Base-by-base conservation (phyloP, 352 stramenopile species). In the Elongisporangium senticosum region DNA sequence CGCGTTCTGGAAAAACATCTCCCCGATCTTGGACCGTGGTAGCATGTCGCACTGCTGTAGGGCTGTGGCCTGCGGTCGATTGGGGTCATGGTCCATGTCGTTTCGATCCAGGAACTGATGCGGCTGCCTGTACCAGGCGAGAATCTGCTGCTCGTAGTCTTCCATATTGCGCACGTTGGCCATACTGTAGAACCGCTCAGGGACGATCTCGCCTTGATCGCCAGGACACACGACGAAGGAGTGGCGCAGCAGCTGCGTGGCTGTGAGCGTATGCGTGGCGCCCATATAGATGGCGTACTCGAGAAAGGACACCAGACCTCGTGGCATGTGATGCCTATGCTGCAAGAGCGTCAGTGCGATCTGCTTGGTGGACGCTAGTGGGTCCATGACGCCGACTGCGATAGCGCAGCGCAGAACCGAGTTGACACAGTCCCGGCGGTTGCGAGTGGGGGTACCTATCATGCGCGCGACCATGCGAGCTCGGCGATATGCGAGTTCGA, bases 271-370 rank as follows among this genome's bases (percentile, higher is more conserved):
- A 47, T 77, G 69, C 0, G 63, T 74, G 28, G 74, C 71, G 1
- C 74, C 56, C 8, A 90, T 56, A 53, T 77, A 91, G 55, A 78
- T 83, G 20, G 72, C 74, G 64, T 86, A 90, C 57, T 93, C 81
- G 39, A 89, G 53, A 39, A 91, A 87, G 14, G 64, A 76, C 2
- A 74, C 77, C 13, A 93, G 56, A 10, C 69, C 69, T 1, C 56
- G 59, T 10, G 77, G 62, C 54, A 87, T 70, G 4, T 65, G 63
- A 33, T 23, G 51, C 49, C 68, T 62, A 23, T 71, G 61, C 22
- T 83, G 55, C 49, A 86, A 53, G 55, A 83, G n/a, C 17, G 22
- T 52, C 37, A 86, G 49, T 8, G 74, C 58, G 10, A 63, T 71
- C 19, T 53, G 47, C 49, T 58, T 77, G 2, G 62, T 49, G 67